Base-by-base conservation (phyloP, 1,284 basidiomycete genomes). In the Sanghuangporus baumii region DNA sequence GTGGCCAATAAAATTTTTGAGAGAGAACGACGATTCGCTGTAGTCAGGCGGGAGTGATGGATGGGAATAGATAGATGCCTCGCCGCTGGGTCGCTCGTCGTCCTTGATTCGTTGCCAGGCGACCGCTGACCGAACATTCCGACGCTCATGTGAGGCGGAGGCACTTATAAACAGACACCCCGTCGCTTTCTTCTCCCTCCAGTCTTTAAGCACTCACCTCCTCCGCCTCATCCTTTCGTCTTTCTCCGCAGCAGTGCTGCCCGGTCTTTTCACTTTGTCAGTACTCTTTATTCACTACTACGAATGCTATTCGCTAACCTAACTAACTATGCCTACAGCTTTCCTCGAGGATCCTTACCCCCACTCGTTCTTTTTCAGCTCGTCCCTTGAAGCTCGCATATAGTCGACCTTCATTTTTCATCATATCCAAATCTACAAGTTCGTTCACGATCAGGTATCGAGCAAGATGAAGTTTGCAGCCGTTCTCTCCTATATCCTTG, bases 401-500 rank as follows among this genome's bases (percentile, higher is more conserved):
- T 65, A 64, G 66, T 69, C 68, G 62, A 62, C 66, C 68, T 65
- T 67, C 46, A 51, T 38, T 60, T 37, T 20, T 48, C 60, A 26
- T 60, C 62, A 64, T 40, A 59, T 57, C 43, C 52, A 12, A 16
- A 6, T 36, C n/a, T n/a, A 48, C 47, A 20, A 54, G 31, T 23
- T 8, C 43, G 16, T 46, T 46, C 16, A 46, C 43, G 43, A 46
- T 46, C 43, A 46, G 43, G 43, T n/a, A 46, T 46, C 43, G 43
- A 54, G 67, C 70, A 74, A 67, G 70, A 85, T 86, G 83, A 83
- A 80, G 76, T 78, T 83, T 74, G 75, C 78, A 38, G 70, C 72
- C 65, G 72, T 75, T 54, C 65, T 81, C 64, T 73, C 79, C 41
- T 67, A 81, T 63, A 68, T 79, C 64, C 57, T 80, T 66, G 70